Base-by-base conservation (phyloP, 805 yeast genomes). In the Metschnikowia arizonensis region DNA sequence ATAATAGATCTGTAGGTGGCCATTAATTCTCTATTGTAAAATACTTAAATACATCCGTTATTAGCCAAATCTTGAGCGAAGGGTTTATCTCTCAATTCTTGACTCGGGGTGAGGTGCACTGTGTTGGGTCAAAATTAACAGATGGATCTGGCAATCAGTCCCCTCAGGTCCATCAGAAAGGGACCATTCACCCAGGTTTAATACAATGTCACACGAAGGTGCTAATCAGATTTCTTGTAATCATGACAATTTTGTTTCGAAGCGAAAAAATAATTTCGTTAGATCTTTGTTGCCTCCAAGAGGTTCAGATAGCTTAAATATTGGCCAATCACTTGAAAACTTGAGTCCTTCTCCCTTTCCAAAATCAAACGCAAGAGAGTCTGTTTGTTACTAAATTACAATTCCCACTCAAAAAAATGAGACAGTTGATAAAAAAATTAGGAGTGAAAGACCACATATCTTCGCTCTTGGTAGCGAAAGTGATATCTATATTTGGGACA, bases 401-500 rank as follows among this genome's bases (percentile, higher is more conserved):
- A 11, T 8, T 9, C 19, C 21, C 19, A 32, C 10, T 7, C 66
- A 64, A 39, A n/a, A n/a, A n/a, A n/a, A n/a, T n/a, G n/a, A n/a
- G n/a, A n/a, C n/a, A n/a, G n/a, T n/a, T n/a, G n/a, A n/a, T n/a
- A n/a, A n/a, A n/a, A n/a, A n/a, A n/a, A n/a, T n/a, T n/a, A n/a
- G n/a, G n/a, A 75, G 85, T 34, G 91, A 91, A 0, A 62, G 91
- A 21, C 65, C 75, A 24, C 88, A 83, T 59, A 73, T 83, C 43
- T 61, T 83, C 11, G 89, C 82, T 0, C 59, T 83, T 37, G 85
- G 81, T 50, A 63, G 69, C 10, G 38, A 62, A 1, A 72, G 76
- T 19, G 56, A 65, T 4, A 48, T 85, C 1, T 82, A 79, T 73
- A 69, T 79, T 1, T 84, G 90, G 90, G 89, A 83, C 58, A 60